Evolutionary conservation across 495 filamentous ascomycete species (phyloP).

Genomic region (Cercophora samala): DNA sequence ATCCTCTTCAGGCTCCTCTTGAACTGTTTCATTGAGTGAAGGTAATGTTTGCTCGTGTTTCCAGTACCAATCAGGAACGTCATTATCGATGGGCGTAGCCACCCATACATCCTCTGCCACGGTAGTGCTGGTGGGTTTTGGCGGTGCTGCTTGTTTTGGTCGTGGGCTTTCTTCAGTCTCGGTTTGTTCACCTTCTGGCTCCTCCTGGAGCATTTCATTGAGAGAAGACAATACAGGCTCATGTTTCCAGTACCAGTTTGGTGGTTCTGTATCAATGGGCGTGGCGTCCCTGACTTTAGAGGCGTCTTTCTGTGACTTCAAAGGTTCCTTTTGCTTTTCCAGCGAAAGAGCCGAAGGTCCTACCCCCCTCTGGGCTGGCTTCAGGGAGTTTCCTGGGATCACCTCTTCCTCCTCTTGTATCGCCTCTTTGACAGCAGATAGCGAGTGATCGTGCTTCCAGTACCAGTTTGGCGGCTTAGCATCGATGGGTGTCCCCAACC

Average conservation of each 20-base stretch:
- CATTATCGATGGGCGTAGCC: conserved; percentile 4
- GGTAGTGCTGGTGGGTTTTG: not conserved
- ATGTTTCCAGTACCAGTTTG: conserved; percentile 23
- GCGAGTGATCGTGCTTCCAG: conserved; percentile 21
- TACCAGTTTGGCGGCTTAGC: conserved; percentile 21
- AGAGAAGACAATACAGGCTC: conserved; percentile 17
- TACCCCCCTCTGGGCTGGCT: not conserved
- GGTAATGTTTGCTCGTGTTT: conserved; percentile 20
- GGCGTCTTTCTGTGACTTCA: not conserved
- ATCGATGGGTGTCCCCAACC: conserved; percentile 19
- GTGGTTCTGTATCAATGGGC: conserved; percentile 18
- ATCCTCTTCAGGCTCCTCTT: not conserved
- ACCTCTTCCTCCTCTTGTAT: conserved; percentile 21
- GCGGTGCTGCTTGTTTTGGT: not conserved
- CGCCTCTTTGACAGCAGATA: conserved; percentile 16
- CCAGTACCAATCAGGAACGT: conserved; percentile 20
- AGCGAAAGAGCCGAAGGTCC: not conserved
- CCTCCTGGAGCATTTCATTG: conserved; percentile 12
- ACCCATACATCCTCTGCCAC: not conserved
- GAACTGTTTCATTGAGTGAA: conserved; percentile 5
- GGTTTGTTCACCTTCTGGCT: conserved; percentile 14
- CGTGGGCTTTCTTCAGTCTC: not conserved
- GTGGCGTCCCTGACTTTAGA: conserved; percentile 12
- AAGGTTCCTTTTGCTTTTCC: not conserved
- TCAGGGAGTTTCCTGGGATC: not conserved